Evolutionary conservation across 1,284 basidiomycete species (phyloP).

Genomic region (Inonotus hispidus): DNA sequence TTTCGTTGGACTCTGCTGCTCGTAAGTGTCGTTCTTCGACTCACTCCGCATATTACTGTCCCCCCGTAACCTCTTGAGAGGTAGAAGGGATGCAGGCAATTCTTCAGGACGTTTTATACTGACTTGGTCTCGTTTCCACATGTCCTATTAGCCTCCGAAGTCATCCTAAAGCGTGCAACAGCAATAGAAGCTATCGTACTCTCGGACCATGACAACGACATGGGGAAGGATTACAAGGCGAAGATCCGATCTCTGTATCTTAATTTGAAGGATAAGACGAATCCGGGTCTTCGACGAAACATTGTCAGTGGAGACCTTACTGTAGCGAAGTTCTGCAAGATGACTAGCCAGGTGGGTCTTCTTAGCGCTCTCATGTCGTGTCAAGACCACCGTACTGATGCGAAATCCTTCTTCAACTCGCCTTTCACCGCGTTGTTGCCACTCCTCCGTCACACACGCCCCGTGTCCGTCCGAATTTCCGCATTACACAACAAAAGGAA

Average conservation of each 20-base stretch:
- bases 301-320: slow-evolving; percentile 79
- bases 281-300: slow-evolving; percentile 80
- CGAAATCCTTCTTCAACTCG: background rate
- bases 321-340: slow-evolving; percentile 67
- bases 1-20: slow-evolving; percentile 79
- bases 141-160: slow-evolving; percentile 48
- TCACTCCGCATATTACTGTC: background rate
- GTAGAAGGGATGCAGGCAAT: too few species aligned
- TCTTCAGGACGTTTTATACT: background rate
- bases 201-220: slow-evolving; percentile 40
- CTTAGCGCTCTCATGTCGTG: background rate
- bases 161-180: slow-evolving; percentile 52
- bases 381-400: background rate
- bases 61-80: background rate
- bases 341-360: slow-evolving; percentile 70
- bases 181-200: slow-evolving; percentile 58
- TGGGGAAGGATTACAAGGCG: slow-evolving; percentile 52
- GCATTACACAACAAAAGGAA: too few species aligned
- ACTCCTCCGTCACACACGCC: background rate
- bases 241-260: slow-evolving; percentile 91
- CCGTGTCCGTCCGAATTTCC: background rate
- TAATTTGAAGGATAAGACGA: slow-evolving; percentile 93
- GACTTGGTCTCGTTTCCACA: slow-evolving; percentile 1
- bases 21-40: slow-evolving; percentile 49
- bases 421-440: background rate